These are phyloP conservation scores for Fusarium concolor DNA, from an alignment of 2,329 filamentous ascomycete genomes.

Conservation along the genomic window DNA sequence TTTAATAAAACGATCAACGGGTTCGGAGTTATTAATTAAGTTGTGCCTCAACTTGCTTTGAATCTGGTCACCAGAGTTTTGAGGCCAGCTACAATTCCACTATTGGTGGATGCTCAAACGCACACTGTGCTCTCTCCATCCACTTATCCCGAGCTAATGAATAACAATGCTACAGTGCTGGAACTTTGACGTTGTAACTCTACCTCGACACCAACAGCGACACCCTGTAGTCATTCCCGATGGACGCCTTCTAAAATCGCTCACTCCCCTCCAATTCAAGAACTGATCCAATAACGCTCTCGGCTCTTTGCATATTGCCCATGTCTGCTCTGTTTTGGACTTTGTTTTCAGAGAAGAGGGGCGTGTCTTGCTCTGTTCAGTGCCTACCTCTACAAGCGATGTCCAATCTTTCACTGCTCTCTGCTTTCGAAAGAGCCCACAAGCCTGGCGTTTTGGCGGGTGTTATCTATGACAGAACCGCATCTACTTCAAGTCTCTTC, in stretches of 20 bases:
- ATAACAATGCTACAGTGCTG: slow-evolving; percentile 7
- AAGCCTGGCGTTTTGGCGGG: slow-evolving; percentile 3
- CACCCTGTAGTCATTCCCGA: slow-evolving; percentile 36
- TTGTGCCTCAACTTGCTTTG: neutral
- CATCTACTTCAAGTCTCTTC: slow-evolving; percentile 16
- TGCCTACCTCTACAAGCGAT: slow-evolving; percentile 22
- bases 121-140: slow-evolving; percentile 27
- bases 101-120: slow-evolving; percentile 18
- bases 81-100: slow-evolving; percentile 27
- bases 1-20: slow-evolving; percentile 7
- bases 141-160: slow-evolving; percentile 20
- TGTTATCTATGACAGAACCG: slow-evolving; percentile 25
- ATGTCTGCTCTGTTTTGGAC: slow-evolving; percentile 15
- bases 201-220: slow-evolving; percentile 37
- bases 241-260: slow-evolving; percentile 38
- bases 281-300: slow-evolving; percentile 27
- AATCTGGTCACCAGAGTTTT: slow-evolving; percentile 15
- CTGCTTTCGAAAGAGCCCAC: slow-evolving; percentile 9
- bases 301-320: slow-evolving; percentile 27
- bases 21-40: neutral
- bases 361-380: slow-evolving; percentile 18
- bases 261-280: slow-evolving; percentile 37
- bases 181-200: slow-evolving; percentile 38
- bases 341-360: slow-evolving; percentile 18
- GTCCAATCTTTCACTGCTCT: slow-evolving; percentile 16